These are phyloP conservation scores for Colletotrichum gigasporum DNA, from an alignment of 2,329 filamentous ascomycete species.

Conservation along the genomic window DNA sequence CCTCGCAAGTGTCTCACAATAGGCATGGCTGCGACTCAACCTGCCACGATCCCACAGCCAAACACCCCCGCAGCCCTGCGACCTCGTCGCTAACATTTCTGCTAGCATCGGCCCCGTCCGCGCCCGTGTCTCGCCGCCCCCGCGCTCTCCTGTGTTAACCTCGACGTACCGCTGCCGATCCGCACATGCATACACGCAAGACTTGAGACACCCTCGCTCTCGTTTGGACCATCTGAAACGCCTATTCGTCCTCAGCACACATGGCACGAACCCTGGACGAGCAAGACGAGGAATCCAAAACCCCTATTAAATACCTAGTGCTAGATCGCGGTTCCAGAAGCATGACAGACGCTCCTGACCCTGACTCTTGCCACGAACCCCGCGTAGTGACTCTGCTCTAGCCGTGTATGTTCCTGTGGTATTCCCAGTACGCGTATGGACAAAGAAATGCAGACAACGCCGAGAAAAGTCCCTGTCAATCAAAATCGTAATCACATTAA, in stretches of 20 bases:
- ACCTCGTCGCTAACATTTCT: neutral
- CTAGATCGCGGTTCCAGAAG: constrained; percentile 16
- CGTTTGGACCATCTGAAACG: constrained; percentile 22
- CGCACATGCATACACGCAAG: neutral
- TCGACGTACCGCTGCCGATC: constrained; percentile 4
- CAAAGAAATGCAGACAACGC: neutral
- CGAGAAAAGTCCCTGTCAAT: neutral
- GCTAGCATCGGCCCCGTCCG: too few relatives aligned
- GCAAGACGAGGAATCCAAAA: neutral
- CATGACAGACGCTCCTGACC: neutral
- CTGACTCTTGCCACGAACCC: constrained; percentile 11
- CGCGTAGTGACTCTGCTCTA: neutral
- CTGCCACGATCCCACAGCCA: constrained; percentile 1
- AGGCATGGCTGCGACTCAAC: constrained; percentile 13
- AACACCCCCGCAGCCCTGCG: neutral
- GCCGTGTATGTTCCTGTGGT: neutral
- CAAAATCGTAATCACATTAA: constrained; percentile 28
- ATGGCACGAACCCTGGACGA: constrained; percentile 18
- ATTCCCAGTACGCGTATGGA: neutral
- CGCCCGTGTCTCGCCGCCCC: too few relatives aligned
- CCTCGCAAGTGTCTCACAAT: constrained; percentile 23
- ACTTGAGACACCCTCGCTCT: constrained; percentile 4
- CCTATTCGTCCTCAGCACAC: constrained; percentile 16
- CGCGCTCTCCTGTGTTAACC: neutral
- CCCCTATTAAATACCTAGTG: constrained; percentile 19